Base-by-base conservation (phyloP, 2,329 filamentous ascomycete species). In the Coniochaeta sp. region DNA sequence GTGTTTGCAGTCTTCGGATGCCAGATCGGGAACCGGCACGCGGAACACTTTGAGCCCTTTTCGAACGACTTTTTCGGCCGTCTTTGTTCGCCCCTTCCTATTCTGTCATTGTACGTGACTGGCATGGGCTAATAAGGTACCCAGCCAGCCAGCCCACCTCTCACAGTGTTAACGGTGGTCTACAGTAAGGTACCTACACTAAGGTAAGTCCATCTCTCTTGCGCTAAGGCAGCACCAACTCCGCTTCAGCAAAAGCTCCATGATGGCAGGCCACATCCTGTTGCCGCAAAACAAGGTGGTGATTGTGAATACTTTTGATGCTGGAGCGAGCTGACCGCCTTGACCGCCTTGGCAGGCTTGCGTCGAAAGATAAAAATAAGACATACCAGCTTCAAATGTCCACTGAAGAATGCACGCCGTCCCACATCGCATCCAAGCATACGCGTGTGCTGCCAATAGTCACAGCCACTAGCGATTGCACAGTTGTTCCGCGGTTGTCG, bases 11-110 rank as follows among this genome's bases (percentile, higher is more conserved):
- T 12, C 34, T 36, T 24, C 33, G 19, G 31, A 33, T 55, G 14
- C 54, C 54, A 57, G 34, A 57, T 57, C 54, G 28, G 50, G 24
- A 55, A 55, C 50, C 50, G 50, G 50, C 50, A 47, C 19, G 17
- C 43, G 19, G 19, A 22, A 14, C 6, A 52, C 47, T n/a, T 52
- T 6, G 47, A 31, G 43, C 47, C 47, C 22, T 52, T 52, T 52
- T 52, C 2, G 47, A 52, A 47, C 43, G 22, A 40, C 38, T 24
- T 24, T 24, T 9, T 47, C 16, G 19, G 19, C 43, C 24, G 43
- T n/a, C 11, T 52, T 31, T 52, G 47, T 31, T 28, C 24, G 47
- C 24, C 47, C 47, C 47, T 52, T 52, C 47, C 47, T 31, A n/a
- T 52, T 52, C 47, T 17, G 47, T 52, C 47, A 52, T n/a, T 31